Evolutionary conservation across 1,139 yeast species (phyloP), one percentile per base, ranked within the genome.

Genomic region (Scheffersomyces quercinus): DNA sequence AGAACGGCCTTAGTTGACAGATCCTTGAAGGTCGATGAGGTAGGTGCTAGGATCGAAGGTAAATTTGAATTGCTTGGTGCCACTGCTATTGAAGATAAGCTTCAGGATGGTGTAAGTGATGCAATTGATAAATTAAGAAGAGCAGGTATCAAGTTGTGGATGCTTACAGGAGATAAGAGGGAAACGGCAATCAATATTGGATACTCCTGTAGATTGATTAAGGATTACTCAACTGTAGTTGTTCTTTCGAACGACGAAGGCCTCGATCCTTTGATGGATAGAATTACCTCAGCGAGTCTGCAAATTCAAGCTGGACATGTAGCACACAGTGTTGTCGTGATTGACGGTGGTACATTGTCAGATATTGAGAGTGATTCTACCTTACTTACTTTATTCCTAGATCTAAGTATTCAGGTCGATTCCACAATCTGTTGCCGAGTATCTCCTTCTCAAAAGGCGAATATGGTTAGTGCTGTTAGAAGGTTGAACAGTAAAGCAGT

Each of bases 101-200:
- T 95, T 38, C 99, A 95, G 65, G 88, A 85, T 36, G 99, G 99
- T 10, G 99, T 95, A 1, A 86, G 97, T 24, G 97, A 90, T 46
- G 82, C 98, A 0, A 91, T 93, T 50, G 97, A 90, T 46, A 90
- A 89, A 59, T 75, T 95, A 34, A 80, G 97, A 54, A 76, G 96
- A 48, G 99, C 99, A 0, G 96, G 96, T 4, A 90, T 93, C 45
- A 88, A 85, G 58, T 68, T 95, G 73, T 93, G 99, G 99, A 93
- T 93, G 97, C 73, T 93, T 46, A 93, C 99, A 0, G 99, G 99
- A 41, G 99, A 93, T 60, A 93, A 93, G 60, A 75, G 97, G 47
- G 99, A 95, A 64, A 95, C 99, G 0, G 99, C 99, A 1, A 90
- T 93, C 47, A 93, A 90, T 58, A 93, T 95, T 63, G 99, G 99